Base-by-base conservation (phyloP, 768 basidiomycete genomes). In the Guyanaporus albipodus region DNA sequence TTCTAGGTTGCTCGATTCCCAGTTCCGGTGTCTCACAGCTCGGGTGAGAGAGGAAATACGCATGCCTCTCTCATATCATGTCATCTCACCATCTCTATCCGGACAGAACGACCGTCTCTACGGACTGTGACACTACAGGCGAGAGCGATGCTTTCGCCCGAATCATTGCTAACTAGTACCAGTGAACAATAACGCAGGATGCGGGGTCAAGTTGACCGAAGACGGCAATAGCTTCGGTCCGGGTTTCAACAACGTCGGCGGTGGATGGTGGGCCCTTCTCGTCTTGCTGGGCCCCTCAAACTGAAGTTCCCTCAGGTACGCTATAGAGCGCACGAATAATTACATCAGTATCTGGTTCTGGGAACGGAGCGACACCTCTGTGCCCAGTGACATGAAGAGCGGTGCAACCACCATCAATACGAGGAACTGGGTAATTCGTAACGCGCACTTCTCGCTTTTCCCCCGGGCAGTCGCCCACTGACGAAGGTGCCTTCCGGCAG, bases 331-430 rank as follows among this genome's bases (percentile, higher is more conserved):
- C 34, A 69, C 67, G 6, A 17, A 55, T 15, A 24, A 42, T 15
- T 66, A 65, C 42, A 69, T 75, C 8, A 66, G 63, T 28, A 44
- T 73, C 34, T 74, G 68, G 63, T 73, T 70, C 56, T 74, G 74
- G 71, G 64, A 66, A 37, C 58, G 71, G 12, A 45, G 56, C 22
- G 60, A 63, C 32, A 0, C 50, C 5, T 54, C 48, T n/a, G 67
- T 64, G 9, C 73, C 73, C 4, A 24, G 44, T 8, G 71, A 73
- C 38, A 64, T 63, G 44, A 60, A 45, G 12, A 49, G 48, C 31
- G 63, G 59, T 22, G 46, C 47, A 8, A 35, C 28, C 24, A 42
- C 27, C n/a, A 46, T 62, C 17, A 9, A 63, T 29, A 55, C 63
- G n/a, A 52, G 23, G 26, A 33, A 18, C 28, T 67, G 66, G 67